Base-by-base conservation (phyloP, 495 filamentous ascomycete species). In the Pyrenula aspistea region DNA sequence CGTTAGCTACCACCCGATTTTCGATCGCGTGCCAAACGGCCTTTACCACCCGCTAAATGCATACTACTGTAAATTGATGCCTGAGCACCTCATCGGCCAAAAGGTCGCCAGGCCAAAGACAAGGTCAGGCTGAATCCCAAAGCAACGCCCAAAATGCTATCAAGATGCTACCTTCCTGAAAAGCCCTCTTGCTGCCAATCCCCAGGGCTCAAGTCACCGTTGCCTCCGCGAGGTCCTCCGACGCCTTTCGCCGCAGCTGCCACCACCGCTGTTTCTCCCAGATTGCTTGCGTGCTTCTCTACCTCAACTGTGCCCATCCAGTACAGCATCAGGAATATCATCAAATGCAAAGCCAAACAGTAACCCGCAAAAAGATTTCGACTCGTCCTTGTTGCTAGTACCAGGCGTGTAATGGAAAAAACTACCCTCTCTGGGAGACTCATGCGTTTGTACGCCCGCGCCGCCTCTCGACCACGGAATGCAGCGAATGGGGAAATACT, bases 341-440 rank as follows among this genome's bases (percentile, higher is more conserved):
- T 69, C 52, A 96, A 58, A 72, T 98, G 93, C 57, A 97, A 75
- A 48, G 84, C 86, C 19, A 96, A 75, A 67, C 90, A 96, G 67
- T 99, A 99, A 12, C 78, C 82, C n/a, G 91, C 94, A 68, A 99
- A 99, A 49, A 99, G 67, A 68, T 96, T 97, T 55, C 93, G 76
- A 68, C 91, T 95, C 11, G 87, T 89, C 55, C 93, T 76, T 47
- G 87, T 95, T 31, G 92, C 91, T 56, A 99, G 74, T 53, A 97
- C 88, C 67, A 95, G 86, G 53, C 90, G 79, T 21, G 93, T 95
- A 57, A 96, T 78, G 12, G 89, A 91, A 70, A 93, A 95, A 19
- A 99, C 86, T 12, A 89, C 75, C 23, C 94, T 77, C 73, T 99
- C 93, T 0, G 90, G 89, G 2, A 96, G 69, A 58, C 82, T 89